These are phyloP conservation scores for Elasticomyces elasticus DNA, from an alignment of 495 filamentous ascomycete genomes.

Conservation along the genomic window DNA sequence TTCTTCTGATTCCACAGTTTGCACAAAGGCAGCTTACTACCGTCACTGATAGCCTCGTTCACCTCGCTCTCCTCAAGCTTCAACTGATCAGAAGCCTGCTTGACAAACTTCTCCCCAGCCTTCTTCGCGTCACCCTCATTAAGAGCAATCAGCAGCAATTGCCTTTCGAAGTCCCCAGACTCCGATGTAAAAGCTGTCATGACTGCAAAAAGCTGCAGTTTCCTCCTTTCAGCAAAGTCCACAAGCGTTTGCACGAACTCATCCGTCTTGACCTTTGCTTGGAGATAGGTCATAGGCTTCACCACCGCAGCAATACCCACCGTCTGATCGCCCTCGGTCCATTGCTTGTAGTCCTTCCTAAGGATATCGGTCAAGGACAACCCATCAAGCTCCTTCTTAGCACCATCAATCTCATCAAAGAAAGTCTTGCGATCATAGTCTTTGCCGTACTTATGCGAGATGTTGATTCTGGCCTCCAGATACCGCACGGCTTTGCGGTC, in stretches of 20 bases:
- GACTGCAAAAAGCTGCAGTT: constrained; percentile 56
- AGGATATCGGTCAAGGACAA: constrained; percentile 66
- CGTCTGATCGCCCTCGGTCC: constrained; percentile 49
- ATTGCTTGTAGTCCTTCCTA: constrained; percentile 88
- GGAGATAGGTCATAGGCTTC: constrained; percentile 53
- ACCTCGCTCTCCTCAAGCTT: constrained; percentile 40
- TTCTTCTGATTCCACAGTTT: constrained; percentile 47
- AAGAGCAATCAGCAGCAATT: constrained; percentile 53
- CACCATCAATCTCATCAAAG: constrained; percentile 50
- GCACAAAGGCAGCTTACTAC: neutral
- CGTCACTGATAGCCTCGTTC: constrained; percentile 46
- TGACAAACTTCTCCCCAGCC: constrained; percentile 36
- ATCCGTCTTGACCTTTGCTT: constrained; percentile 43
- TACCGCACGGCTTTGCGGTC: constrained; percentile 58
- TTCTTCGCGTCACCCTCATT: constrained; percentile 39
- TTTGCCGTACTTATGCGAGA: constrained; percentile 14
- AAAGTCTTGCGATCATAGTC: constrained; percentile 50
- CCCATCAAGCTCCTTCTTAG: constrained; percentile 61
- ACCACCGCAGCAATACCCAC: constrained; percentile 71
- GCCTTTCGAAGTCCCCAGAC: constrained; percentile 51
- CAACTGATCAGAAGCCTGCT: constrained; percentile 43
- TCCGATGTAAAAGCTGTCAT: constrained; percentile 61
- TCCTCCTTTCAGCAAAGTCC: constrained; percentile 47
- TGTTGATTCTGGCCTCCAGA: constrained; percentile 47
- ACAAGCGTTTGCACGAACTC: constrained; percentile 27